phyloP scores from a whole-genome alignment of 1,284 basidiomycete genomes.

The Ceratobasidium theobromae region DNA sequence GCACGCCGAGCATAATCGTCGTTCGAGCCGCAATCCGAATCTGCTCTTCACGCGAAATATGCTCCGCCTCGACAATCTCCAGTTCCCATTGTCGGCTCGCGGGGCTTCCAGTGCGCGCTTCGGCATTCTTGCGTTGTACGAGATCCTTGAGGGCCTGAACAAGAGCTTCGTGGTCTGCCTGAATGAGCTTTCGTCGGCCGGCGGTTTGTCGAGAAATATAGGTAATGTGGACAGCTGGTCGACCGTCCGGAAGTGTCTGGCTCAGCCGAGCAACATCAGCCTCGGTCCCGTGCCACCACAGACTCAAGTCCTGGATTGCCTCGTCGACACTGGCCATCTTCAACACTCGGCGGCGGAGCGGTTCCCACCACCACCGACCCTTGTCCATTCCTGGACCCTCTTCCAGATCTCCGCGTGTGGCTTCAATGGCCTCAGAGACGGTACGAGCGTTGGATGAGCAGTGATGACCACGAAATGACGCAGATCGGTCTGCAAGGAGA shows the following conservation, averaged over 20 bases:
- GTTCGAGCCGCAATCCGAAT: conserved; percentile 34
- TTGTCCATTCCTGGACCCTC: conserved; percentile 15
- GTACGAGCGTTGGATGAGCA: conserved; percentile 28
- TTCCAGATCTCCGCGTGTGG: conserved; percentile 27
- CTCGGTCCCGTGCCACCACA: conserved; percentile 11
- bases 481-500: conserved; percentile 35
- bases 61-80: conserved; percentile 34
- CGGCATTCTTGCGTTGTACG: conserved; percentile 18
- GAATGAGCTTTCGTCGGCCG: conserved; percentile 30
- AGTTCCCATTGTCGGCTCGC: conserved; percentile 28
- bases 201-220: conserved; percentile 37
- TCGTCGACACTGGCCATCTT: conserved; percentile 26
- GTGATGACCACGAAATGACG: conserved; percentile 29
- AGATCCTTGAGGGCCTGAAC: conserved; percentile 33
- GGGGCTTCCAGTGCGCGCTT: background rate
- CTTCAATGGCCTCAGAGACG: conserved; percentile 32
- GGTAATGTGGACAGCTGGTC: conserved; percentile 33
- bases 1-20: conserved; percentile 38
- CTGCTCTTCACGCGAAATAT: conserved; percentile 35
- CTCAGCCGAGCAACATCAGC: background rate
- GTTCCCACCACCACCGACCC: conserved; percentile 34
- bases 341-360: conserved; percentile 31
- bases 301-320: conserved; percentile 11
- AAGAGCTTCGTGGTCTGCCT: conserved; percentile 35
- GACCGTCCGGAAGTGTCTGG: background rate